Conservation (phyloP, 2,329 filamentous ascomycete genomes). For the Tolypocladium pustulatum region DNA sequence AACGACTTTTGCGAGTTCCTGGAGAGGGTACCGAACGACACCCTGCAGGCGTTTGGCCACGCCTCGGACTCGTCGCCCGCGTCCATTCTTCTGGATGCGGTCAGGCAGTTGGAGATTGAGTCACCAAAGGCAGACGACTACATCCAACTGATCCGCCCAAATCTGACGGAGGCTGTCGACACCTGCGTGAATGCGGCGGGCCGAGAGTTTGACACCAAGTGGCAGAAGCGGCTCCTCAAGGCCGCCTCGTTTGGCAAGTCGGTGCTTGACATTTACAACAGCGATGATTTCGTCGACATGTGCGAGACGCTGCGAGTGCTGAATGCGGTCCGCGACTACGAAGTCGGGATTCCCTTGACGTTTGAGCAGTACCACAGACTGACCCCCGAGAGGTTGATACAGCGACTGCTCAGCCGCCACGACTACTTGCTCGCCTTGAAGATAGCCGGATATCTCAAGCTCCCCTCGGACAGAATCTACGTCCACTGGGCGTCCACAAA, state of each 20-base stretch:
- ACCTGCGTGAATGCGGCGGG: constrained; percentile 88
- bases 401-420: constrained; percentile 75
- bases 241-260: constrained; percentile 97
- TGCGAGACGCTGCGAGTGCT: constrained; percentile 87
- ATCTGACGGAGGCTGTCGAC: constrained; percentile 85
- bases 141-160: constrained; percentile 83
- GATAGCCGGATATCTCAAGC: constrained; percentile 74
- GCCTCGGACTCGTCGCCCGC: constrained; percentile 83
- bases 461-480: constrained; percentile 84
- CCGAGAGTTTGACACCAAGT: constrained; percentile 78
- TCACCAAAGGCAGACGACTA: constrained; percentile 97
- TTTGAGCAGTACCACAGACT: constrained; percentile 91
- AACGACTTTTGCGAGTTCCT: constrained; percentile 95
- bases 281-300: constrained; percentile 98
- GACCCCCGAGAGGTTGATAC: constrained; percentile 79
- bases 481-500: constrained; percentile 97
- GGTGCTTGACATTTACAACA: constrained; percentile 92
- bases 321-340: constrained; percentile 85
- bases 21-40: constrained; percentile 83
- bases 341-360: constrained; percentile 79
- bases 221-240: constrained; percentile 94
- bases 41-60: constrained; percentile 79
- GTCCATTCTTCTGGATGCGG: constrained; percentile 86
- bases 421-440: constrained; percentile 87
- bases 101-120: constrained; percentile 81